Percentiles rank a stretch among this genome's conserved stretches.
Evolutionary conservation across 2,329 filamentous ascomycete genomes (phyloP).

Genomic region (Bisporella sp.): DNA sequence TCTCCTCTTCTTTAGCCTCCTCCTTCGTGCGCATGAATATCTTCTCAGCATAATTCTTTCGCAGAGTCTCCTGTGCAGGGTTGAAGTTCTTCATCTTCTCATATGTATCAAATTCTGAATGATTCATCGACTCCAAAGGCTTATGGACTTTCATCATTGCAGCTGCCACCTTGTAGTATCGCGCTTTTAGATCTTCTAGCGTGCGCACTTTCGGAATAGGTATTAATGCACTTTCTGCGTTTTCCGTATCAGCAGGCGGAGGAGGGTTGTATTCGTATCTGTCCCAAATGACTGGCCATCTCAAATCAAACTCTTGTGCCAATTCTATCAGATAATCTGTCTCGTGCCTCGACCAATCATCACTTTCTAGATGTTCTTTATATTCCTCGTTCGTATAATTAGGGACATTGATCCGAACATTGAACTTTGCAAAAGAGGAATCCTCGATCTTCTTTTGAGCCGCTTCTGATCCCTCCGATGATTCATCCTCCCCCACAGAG

Average conservation of each 20-base stretch:
- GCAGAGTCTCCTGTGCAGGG: slow-evolving; percentile 65
- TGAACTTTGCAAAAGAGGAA: slow-evolving; percentile 76
- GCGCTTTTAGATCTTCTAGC: slow-evolving; percentile 84
- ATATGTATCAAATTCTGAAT: slow-evolving; percentile 73
- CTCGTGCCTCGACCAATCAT: slow-evolving; percentile 85
- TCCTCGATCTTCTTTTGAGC: slow-evolving; percentile 40
- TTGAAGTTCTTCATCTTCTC: slow-evolving; percentile 86
- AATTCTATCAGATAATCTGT: slow-evolving; percentile 83
- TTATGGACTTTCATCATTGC: slow-evolving; percentile 76
- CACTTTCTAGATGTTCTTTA: slow-evolving; percentile 60
- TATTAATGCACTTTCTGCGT: slow-evolving; percentile 44
- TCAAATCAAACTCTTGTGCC: slow-evolving; percentile 71
- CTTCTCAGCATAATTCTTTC: slow-evolving; percentile 79
- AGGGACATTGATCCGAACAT: slow-evolving; percentile 71
- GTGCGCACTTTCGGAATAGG: slow-evolving; percentile 47
- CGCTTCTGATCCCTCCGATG: slow-evolving; percentile 33
- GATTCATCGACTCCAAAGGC: slow-evolving; percentile 79
- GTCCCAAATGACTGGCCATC: slow-evolving; percentile 89
- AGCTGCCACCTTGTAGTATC: slow-evolving; percentile 83
- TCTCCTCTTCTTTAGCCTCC: slow-evolving; percentile 88
- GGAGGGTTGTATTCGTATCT: slow-evolving; percentile 70
- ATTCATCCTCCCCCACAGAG: slow-evolving; percentile 30
- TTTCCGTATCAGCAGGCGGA: slow-evolving; percentile 31
- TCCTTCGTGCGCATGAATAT: slow-evolving; percentile 74
- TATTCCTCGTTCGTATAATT: slow-evolving; percentile 87